A percentile compares a stretch with the other conserved stretches of the same genome.
Conservation (phyloP, 345 rosid species). For the Rhizophora apiculata region DNA sequence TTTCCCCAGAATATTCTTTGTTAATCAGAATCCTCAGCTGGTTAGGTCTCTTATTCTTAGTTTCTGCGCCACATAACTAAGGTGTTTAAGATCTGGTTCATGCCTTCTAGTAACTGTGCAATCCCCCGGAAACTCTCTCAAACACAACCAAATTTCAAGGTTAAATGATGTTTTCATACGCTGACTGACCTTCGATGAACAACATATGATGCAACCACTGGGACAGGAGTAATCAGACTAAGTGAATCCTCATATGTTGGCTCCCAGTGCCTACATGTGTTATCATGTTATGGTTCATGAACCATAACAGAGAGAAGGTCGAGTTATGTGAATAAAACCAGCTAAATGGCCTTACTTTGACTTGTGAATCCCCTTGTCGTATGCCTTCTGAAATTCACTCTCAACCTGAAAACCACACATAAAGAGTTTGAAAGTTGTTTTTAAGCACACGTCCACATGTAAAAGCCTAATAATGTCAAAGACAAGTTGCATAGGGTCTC, state of each 20-base stretch:
- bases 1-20: neutral
- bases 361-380: constrained; percentile 79
- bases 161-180: constrained; percentile 11
- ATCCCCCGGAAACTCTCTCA: neutral
- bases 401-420: constrained; percentile 54
- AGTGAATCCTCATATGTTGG: constrained; percentile 19
- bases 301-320: constrained; percentile 13
- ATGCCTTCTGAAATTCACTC: constrained; percentile 96
- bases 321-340: constrained; percentile 16
- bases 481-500: neutral
- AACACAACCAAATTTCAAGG: neutral
- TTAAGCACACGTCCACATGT: neutral
- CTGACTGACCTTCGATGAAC: constrained; percentile 75
- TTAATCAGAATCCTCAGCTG: no score
- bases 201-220: constrained; percentile 71
- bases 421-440: constrained; percentile 11
- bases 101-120: no score
- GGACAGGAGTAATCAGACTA: constrained; percentile 85
- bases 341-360: constrained; percentile 54
- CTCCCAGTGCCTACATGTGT: no score
- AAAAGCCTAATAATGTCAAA: neutral
- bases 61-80: no score
- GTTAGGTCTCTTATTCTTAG: no score
- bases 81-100: no score
- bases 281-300: constrained; percentile 1